Conservation (phyloP, 2,329 filamentous ascomycete genomes). For the Xylaria polymorpha region DNA sequence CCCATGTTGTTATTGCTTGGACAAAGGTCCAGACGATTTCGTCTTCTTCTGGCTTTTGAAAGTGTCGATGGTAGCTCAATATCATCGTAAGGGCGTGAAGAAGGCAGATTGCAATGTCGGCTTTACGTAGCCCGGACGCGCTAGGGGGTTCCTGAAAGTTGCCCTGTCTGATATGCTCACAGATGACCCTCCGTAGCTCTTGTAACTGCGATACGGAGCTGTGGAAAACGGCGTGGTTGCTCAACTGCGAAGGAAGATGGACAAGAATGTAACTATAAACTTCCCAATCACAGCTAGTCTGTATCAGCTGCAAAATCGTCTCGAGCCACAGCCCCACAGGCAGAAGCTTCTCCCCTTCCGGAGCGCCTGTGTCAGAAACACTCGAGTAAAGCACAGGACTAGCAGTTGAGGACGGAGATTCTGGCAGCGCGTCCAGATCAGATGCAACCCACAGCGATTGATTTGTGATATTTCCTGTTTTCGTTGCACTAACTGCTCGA, state of each 20-base stretch:
- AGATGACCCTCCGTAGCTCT: constrained; percentile 78
- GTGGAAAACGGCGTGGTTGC: constrained; percentile 87
- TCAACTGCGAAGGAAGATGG: constrained; percentile 86
- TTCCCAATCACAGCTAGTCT: constrained; percentile 85
- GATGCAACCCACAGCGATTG: constrained; percentile 69
- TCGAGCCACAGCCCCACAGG: constrained; percentile 80
- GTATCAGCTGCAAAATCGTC: constrained; percentile 77
- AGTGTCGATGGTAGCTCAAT: constrained; percentile 88
- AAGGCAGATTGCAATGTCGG: constrained; percentile 88
- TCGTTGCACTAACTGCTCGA: constrained; percentile 58
- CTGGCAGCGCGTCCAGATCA: constrained; percentile 67
- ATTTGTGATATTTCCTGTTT: constrained; percentile 52
- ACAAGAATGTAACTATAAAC: constrained; percentile 90
- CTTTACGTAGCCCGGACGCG: constrained; percentile 82
- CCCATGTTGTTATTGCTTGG: constrained; percentile 83
- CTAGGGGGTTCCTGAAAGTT: constrained; percentile 84
- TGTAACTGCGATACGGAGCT: constrained; percentile 79
- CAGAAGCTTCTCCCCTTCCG: constrained; percentile 56
- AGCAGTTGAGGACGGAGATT: constrained; percentile 56
- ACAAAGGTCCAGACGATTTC: constrained; percentile 90
- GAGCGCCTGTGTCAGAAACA: constrained; percentile 40
- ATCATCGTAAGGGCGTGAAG: constrained; percentile 89
- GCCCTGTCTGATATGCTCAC: constrained; percentile 82
- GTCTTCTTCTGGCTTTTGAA: constrained; percentile 86
- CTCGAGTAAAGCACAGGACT: constrained; percentile 65